Base-by-base conservation (phyloP, 352 stramenopile species). In the Globisporangium sylvaticum region DNA sequence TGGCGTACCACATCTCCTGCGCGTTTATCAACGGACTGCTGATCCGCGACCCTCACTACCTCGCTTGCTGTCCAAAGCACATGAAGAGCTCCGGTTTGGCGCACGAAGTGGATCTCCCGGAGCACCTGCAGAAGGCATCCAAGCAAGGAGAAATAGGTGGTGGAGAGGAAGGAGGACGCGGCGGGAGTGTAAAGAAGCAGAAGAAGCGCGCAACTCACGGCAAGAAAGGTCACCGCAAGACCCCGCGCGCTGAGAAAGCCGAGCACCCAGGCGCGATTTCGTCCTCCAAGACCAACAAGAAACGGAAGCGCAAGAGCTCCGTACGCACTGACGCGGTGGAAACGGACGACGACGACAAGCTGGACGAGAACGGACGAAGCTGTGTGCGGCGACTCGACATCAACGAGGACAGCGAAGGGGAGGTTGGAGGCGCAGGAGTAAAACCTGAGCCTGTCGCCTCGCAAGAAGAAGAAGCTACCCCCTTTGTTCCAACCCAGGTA, bases 31-130 rank as follows among this genome's bases (percentile, higher is more conserved):
- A 88, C 31, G 87, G 87, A 0, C 66, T 87, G 8, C 73, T 94
- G 7, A 89, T 80, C 0, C 71, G 69, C 10, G 79, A 89, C 55
- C 83, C 87, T 25, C 76, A 89, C 44, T 94, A 92, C 48, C 76
- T 82, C 44, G 84, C 78, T 27, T 94, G 87, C 84, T 94, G 87
- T 52, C 76, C 82, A 24, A 86, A 87, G 42, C 87, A 94, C 63
- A 59, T 94, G 12, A 91, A 91, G 79, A 77, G 73, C 1, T 90
- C 87, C 1, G 83, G 84, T 2, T 87, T 92, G 73, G 72, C 74
- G 8, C 62, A 73, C 22, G 77, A 90, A 58, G 74, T 94, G 31
- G 86, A 92, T 31, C 76, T 87, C 59, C 86, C 86, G 3, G 73
- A 75, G 15, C 84, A 94, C 53, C 66, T 94, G 52, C 72, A 77